Percentiles rank a stretch among this genome's conserved stretches.
phyloP scores from a whole-genome alignment of 805 yeast species.

The Wickerhamomyces bisporus region DNA sequence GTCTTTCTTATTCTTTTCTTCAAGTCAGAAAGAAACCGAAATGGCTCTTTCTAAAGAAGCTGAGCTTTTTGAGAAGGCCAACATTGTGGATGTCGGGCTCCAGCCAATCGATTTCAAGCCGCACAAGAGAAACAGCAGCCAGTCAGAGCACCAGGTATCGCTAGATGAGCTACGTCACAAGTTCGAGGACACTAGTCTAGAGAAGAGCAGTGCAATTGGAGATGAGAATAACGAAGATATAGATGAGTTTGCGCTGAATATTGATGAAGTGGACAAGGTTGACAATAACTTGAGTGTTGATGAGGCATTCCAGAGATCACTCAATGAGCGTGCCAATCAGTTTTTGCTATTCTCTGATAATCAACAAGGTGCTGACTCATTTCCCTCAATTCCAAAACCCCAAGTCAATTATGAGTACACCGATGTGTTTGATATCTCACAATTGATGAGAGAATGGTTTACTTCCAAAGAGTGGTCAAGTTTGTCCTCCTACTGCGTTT shows the following conservation, averaged over 20 bases:
- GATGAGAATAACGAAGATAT: constrained; percentile 14
- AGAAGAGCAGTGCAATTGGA: constrained; percentile 21
- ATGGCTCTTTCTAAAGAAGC: constrained; percentile 20
- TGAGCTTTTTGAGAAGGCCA: constrained; percentile 28
- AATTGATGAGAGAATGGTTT: constrained; percentile 48
- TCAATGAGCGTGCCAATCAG: constrained; percentile 33
- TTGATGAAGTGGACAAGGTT: constrained; percentile 38
- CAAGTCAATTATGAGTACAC: constrained; percentile 37
- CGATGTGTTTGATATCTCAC: constrained; percentile 30
- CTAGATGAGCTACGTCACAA: constrained; percentile 2
- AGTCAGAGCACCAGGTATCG: constrained; percentile 1
- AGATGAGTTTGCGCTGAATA: constrained; percentile 26
- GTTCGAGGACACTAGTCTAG: background rate
- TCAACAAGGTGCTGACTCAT: constrained; percentile 11
- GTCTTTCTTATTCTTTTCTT: no score
- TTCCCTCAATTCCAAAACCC: constrained; percentile 33
- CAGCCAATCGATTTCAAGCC: constrained; percentile 19
- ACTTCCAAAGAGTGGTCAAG: constrained; percentile 23
- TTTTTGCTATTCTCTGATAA: constrained; percentile 12
- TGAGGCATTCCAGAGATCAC: constrained; percentile 27
- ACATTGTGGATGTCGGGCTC: constrained; percentile 27
- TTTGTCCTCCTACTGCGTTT: constrained; percentile 1
- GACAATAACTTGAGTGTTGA: constrained; percentile 27
- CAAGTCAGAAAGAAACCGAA: no score
- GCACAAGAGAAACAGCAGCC: constrained; percentile 4